Percentiles rank a stretch among this genome's conserved stretches.
phyloP scores from a whole-genome alignment of 2,329 filamentous ascomycete genomes.

The Massarina eburnea region DNA sequence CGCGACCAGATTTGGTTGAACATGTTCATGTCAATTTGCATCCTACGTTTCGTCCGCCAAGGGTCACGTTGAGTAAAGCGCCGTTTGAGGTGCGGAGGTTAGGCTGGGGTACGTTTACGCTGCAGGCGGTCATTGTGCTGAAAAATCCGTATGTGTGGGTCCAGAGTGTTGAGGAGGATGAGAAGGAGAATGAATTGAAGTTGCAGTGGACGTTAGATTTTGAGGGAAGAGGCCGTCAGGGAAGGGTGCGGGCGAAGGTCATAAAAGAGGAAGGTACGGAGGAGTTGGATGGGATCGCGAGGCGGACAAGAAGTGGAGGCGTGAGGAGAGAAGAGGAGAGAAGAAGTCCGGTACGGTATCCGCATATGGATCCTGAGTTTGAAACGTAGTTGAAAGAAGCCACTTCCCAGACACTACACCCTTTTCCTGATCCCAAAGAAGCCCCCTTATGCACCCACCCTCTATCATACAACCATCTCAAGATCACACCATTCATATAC shows the following conservation, averaged over 20 bases:
- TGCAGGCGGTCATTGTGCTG: slow-evolving; percentile 45
- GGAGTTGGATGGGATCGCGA: neutral
- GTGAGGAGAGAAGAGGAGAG: neutral
- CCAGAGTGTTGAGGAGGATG: slow-evolving; percentile 38
- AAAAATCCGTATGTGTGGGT: slow-evolving; percentile 50
- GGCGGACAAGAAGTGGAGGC: neutral
- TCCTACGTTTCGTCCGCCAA: slow-evolving; percentile 46
- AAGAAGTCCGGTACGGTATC: slow-evolving; percentile 3
- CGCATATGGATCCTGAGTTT: slow-evolving; percentile 4
- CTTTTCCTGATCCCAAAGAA: too few species aligned
- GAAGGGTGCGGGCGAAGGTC: slow-evolving; percentile 44
- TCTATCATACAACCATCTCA: slow-evolving; percentile 10
- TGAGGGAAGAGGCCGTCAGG: slow-evolving; percentile 44
- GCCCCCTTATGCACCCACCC: too few species aligned
- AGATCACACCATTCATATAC: slow-evolving; percentile 12
- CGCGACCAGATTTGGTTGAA: slow-evolving; percentile 48
- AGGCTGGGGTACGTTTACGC: slow-evolving; percentile 48
- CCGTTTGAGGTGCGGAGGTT: slow-evolving; percentile 46
- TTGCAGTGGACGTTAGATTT: slow-evolving; percentile 50
- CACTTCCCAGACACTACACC: too few species aligned
- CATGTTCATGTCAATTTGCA: slow-evolving; percentile 48
- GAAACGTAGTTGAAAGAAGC: neutral
- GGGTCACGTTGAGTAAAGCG: slow-evolving; percentile 34
- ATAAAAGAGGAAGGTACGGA: slow-evolving; percentile 20
- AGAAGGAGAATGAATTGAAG: slow-evolving; percentile 35